Evolutionary conservation across 2,329 filamentous ascomycete species (phyloP), one percentile per base, ranked within the genome.

Genomic region (Pyrenophora seminiperda): DNA sequence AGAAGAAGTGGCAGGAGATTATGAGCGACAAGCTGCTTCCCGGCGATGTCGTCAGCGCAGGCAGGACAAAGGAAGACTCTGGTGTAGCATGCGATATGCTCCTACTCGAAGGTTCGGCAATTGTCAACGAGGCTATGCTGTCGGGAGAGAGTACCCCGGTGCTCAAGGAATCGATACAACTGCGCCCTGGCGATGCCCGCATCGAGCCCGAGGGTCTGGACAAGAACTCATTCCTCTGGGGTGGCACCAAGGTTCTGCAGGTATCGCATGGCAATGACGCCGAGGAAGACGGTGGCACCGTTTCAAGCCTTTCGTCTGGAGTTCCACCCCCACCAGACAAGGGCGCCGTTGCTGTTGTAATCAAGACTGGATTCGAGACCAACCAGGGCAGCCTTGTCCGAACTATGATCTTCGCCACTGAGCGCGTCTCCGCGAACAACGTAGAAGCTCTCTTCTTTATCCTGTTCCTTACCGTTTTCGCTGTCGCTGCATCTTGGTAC

Each of bases 361-460:
- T 92, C 68, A 97, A 97, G 83, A 99, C 94, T 45, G 94, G 94
- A 10, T 99, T 99, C 67, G 95, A 99, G 77, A 99, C 94, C 9
- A 97, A 93, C 48, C 95, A 99, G 76, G 94, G 94, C 57, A 97
- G 91, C 74, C 83, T 99, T 53, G 94, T 99, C 53, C 89, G 94
- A 56, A 99, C 94, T 62, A 99, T 99, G 94, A 99, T 99, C 68
- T 99, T 96, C 79, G 97, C 95, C 1, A 99, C 94, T 1, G 94
- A 99, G 75, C 91, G 93, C 60, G 93, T 99, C 18, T 97, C 93
- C n/a, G 94, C 94, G 63, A 97, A 97, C 77, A 97, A 99, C 68
- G 87, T 87, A 36, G 94, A 99, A 76, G 94, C 94, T 1, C 78
- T 99, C n/a, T 82, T 96, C 54, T 99, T 99, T 79, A 99, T 99